These are phyloP conservation scores for Fraxinus sp. DNA, from an alignment of 305 asterid genomes.

Conservation along the genomic window DNA sequence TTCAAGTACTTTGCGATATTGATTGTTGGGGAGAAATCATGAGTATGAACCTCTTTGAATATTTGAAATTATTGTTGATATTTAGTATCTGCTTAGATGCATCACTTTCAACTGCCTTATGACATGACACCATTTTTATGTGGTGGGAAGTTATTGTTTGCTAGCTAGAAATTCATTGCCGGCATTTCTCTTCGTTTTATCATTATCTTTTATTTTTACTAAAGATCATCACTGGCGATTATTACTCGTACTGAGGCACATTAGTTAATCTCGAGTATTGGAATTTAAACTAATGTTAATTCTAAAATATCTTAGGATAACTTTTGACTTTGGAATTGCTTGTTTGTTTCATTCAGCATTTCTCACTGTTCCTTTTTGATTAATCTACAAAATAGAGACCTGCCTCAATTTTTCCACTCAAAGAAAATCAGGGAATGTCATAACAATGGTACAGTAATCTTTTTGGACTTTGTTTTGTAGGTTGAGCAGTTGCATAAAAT, in stretches of 20 bases:
- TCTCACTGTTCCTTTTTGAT: not conserved
- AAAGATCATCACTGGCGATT: not conserved
- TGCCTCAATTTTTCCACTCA: not conserved
- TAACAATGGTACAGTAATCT: not conserved
- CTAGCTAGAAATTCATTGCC: not conserved
- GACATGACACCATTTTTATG: not conserved
- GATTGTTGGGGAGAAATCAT: not conserved
- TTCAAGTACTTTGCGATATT: not conserved
- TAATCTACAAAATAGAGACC: not conserved
- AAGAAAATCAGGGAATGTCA: constrained; percentile 6
- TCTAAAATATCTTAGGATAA: not conserved
- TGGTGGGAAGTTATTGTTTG: not conserved
- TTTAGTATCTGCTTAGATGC: not conserved
- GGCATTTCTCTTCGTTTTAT: not conserved
- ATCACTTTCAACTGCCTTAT: not conserved
- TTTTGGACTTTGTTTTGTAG: constrained; percentile 36
- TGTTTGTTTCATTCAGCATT: not conserved
- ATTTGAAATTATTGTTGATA: not conserved
- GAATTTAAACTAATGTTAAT: not conserved
- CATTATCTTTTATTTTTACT: not conserved
- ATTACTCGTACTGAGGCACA: not conserved
- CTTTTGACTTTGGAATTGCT: not conserved
- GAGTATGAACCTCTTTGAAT: not conserved
- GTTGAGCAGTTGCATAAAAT: constrained; percentile 91
- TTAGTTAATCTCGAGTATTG: constrained; percentile 3